Percentiles rank a stretch among this genome's conserved stretches.
Evolutionary conservation across 2,329 filamentous ascomycete genomes (phyloP).

Genomic region (Ophiostoma ips): DNA sequence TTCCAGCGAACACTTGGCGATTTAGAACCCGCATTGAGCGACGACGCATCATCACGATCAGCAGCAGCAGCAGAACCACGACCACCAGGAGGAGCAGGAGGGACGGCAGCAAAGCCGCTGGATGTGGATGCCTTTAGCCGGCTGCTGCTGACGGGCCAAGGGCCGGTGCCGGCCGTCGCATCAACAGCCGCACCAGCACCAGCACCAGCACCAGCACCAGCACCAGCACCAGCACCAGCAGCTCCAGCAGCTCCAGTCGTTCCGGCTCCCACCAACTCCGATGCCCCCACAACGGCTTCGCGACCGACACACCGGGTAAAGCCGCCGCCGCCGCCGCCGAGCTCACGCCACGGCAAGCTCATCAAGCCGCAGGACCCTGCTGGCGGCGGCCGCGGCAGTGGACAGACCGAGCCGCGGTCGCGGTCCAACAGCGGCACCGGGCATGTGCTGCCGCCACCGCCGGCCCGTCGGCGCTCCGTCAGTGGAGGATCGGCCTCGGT

Average conservation of each 20-base stretch:
- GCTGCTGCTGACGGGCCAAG: conserved; percentile 59
- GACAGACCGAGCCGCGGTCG: conserved; percentile 16
- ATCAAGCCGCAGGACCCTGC: conserved; percentile 33
- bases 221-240: conserved; percentile 41
- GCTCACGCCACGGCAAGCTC: conserved; percentile 63
- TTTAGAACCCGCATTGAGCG: conserved; percentile 25
- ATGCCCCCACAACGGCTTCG: conserved; percentile 4
- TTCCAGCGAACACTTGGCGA: conserved; percentile 44
- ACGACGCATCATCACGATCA: conserved; percentile 11
- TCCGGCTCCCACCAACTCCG: conserved; percentile 21
- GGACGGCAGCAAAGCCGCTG: conserved; percentile 32
- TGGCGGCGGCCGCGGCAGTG: background rate
- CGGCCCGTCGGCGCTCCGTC: conserved; percentile 22
- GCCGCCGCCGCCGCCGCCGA: conserved; percentile 51
- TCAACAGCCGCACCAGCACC: conserved; percentile 44
- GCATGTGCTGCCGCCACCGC: conserved; percentile 39
- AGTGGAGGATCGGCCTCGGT: conserved; percentile 22
- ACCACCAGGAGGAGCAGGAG: conserved; percentile 14
- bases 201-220: conserved; percentile 31
- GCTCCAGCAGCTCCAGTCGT: conserved; percentile 43
- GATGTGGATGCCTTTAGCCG: conserved; percentile 70
- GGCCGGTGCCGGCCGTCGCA: conserved; percentile 26
- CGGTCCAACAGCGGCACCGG: conserved; percentile 19
- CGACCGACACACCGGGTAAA: conserved; percentile 34
- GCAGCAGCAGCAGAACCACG: too few relatives aligned